phyloP scores from a whole-genome alignment of 495 filamentous ascomycete species.

The Penicillium daleae region DNA sequence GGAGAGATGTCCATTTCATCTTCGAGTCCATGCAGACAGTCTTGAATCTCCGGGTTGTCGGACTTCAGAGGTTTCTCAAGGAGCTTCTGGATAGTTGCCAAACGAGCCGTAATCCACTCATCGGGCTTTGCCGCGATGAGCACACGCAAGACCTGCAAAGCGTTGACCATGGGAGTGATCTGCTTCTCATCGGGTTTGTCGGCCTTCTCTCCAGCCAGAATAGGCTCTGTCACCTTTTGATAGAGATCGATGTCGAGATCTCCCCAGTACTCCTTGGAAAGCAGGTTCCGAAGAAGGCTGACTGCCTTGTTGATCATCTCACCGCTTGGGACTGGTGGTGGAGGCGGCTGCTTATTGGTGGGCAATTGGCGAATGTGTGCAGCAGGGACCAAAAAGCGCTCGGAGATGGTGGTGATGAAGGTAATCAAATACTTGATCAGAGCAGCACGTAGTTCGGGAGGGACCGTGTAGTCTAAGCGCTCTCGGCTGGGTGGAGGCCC shows the following conservation, averaged over 20 bases:
- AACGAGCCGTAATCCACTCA: constrained; percentile 83
- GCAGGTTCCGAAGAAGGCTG: constrained; percentile 77
- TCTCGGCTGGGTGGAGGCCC: constrained; percentile 58
- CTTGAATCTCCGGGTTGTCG: constrained; percentile 87
- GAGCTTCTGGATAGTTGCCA: constrained; percentile 79
- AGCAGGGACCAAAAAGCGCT: constrained; percentile 76
- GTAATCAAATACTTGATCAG: constrained; percentile 92
- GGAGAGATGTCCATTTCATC: constrained; percentile 63
- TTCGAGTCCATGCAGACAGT: constrained; percentile 77
- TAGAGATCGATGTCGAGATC: constrained; percentile 92
- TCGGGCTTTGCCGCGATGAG: constrained; percentile 83
- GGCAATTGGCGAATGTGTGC: constrained; percentile 62
- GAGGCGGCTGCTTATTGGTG: constrained; percentile 39
- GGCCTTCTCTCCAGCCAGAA: constrained; percentile 72
- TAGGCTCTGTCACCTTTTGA: constrained; percentile 82
- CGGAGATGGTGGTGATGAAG: constrained; percentile 87
- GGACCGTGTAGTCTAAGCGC: constrained; percentile 69
- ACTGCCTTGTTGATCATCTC: constrained; percentile 88
- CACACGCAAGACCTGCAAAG: constrained; percentile 85
- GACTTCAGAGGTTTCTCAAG: constrained; percentile 87
- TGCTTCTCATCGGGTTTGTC: constrained; percentile 68
- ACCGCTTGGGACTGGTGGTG: constrained; percentile 56
- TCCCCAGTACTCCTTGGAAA: constrained; percentile 88
- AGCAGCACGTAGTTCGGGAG: constrained; percentile 65
- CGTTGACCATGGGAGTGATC: constrained; percentile 84